A percentile compares a stretch with the other conserved stretches of the same genome.
Conservation (phyloP, 225 moss, liverwort and hornwort genomes). For the Pleurozium schreberi region DNA sequence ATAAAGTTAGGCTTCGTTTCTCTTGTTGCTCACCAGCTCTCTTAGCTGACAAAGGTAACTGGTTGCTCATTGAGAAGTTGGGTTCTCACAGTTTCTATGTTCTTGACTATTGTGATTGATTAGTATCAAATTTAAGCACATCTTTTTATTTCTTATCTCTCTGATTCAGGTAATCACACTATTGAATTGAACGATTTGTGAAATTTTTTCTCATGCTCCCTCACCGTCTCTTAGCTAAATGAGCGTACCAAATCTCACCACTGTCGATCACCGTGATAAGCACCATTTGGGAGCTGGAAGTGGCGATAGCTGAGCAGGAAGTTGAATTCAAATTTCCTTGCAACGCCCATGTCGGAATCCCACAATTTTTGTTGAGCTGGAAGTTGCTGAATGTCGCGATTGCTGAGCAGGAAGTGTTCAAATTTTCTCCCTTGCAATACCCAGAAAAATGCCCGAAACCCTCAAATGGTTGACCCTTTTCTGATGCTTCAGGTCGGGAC, state of each 20-base stretch:
- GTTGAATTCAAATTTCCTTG: background rate
- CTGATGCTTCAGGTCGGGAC: conserved; percentile 48
- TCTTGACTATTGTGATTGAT: background rate
- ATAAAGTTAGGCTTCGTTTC: background rate
- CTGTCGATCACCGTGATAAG: too few relatives aligned
- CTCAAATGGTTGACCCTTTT: too few relatives aligned
- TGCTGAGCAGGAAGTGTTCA: background rate
- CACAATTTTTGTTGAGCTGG: background rate
- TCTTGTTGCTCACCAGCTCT: background rate
- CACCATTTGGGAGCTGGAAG: background rate
- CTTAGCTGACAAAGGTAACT: background rate
- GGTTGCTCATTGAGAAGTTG: background rate
- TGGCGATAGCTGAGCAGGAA: background rate
- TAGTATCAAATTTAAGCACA: background rate
- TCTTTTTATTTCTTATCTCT: background rate
- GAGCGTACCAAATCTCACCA: background rate
- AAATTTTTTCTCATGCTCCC: background rate
- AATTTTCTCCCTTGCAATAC: background rate
- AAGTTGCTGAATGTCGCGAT: background rate
- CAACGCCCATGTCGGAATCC: background rate
- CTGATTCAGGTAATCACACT: background rate
- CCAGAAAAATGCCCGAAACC: background rate
- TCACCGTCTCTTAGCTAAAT: background rate
- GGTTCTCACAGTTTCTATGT: background rate
- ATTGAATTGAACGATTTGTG: background rate